phyloP scores from a whole-genome alignment of 1,284 basidiomycete genomes.

The Ceratobasidium sp. region DNA sequence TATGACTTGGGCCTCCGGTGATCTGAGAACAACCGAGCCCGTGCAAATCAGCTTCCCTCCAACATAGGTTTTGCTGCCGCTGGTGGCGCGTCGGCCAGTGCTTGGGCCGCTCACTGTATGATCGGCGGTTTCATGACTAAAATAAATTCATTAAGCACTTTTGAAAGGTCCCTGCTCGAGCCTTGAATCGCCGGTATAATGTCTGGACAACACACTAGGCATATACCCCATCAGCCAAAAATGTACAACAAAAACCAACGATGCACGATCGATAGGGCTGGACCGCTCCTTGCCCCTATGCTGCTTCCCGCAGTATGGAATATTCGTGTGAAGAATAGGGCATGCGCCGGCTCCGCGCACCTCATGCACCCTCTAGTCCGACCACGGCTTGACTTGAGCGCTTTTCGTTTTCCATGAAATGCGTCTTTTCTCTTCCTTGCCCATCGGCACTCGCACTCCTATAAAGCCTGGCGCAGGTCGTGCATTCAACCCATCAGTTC shows the following conservation, averaged over 20 bases:
- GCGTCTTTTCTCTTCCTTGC: background rate
- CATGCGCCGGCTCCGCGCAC: slow-evolving; percentile 11
- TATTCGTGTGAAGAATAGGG: slow-evolving; percentile 32
- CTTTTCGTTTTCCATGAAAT: slow-evolving; percentile 8
- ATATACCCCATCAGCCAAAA: background rate
- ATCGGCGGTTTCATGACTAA: background rate
- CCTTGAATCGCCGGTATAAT: too few species aligned
- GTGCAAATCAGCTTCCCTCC: background rate
- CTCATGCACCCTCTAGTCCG: background rate
- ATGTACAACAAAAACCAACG: background rate
- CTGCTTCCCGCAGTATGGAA: slow-evolving; percentile 12
- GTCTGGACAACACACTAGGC: background rate
- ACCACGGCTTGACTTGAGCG: slow-evolving; percentile 13
- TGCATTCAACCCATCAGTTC: slow-evolving; percentile 6
- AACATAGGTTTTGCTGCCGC: slow-evolving; percentile 2
- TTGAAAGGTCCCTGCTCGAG: too few species aligned
- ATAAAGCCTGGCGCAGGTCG: slow-evolving; percentile 4
- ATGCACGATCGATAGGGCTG: slow-evolving; percentile 3
- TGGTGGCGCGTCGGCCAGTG: background rate
- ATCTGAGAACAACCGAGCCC: background rate
- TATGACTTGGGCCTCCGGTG: slow-evolving; percentile 18
- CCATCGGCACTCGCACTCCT: background rate
- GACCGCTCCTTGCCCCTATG: slow-evolving; percentile 26
- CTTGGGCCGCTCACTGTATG: background rate
- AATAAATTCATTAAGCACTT: background rate